Evolutionary conservation across 345 rosid genomes (phyloP), one percentile per base, ranked within the genome.

Genomic region (Gynandropsis gynandra): DNA sequence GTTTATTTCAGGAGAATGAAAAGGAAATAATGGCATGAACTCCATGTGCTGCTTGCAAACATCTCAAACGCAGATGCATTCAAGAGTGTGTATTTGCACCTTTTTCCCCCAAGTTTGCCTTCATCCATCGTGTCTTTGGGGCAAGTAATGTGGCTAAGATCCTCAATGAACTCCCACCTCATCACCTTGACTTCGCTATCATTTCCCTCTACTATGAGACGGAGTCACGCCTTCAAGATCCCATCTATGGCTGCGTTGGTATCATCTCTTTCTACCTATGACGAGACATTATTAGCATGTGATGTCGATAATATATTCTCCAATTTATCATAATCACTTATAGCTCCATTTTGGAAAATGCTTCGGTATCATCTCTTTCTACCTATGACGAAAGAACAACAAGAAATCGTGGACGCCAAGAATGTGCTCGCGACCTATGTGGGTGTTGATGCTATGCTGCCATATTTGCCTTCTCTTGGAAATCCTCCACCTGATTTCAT

Each of bases 1-100:
- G n/a, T n/a, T n/a, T n/a, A n/a, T n/a, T 33, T 44, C n/a, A n/a
- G 50, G 47, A 3, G 10, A 16, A 10, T 41, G 31, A 29, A 46
- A 21, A 10, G 33, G 46, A n/a, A n/a, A n/a, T n/a, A n/a, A 85
- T 82, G 95, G 76, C 89, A 14, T 66, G 83, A 11, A 72, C 83
- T 19, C 88, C 95, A 19, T 86, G 95, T 56, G 95, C 95, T 10
- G 92, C 92, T 50, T 86, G 92, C 72, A 86, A 83, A 72, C 72
- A 75, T 42, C 78, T 65, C 16, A 66, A 86, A 16, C 65, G 81
- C 50, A 86, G 82, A 68, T 86, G 95, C 71, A 83, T 84, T 0
- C 84, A 71, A 49, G 95, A 86, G 45, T 86, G 95, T 47, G 78
- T 79, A 0, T 83, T 86, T 43, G 92, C 95, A 1, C 95, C 95